Evolutionary conservation across 768 basidiomycete species (phyloP), one percentile per base, ranked within the genome.

Genomic region (Amanita brunnescens): DNA sequence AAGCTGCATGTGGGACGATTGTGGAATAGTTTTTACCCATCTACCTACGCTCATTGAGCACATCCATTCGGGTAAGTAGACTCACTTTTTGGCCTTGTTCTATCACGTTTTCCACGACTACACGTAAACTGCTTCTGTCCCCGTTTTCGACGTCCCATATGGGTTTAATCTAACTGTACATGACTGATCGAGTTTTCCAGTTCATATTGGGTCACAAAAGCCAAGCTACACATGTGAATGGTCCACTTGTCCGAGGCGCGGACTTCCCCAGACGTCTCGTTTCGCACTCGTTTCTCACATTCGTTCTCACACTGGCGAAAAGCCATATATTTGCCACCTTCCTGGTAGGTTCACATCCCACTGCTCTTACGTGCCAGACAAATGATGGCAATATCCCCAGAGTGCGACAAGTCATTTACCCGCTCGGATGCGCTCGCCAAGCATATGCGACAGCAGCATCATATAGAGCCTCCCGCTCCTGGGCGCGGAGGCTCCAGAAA

Each of bases 401-500:
- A 93, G 70, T 97, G 94, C 63, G 90, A 91, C 72, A 93, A 91
- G 60, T 86, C 89, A 0, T 97, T 97, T 67, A 93, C 92, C 7
- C 91, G 93, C 38, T 91, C 91, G 1, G 93, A 96, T 67, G 91
- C 93, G 7, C 80, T 95, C 16, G 84, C 84, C 18, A 95, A 95
- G 62, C 93, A 96, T 65, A 85, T 92, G 80, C 84, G 91, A 21
- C 80, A 88, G 29, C 88, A 93, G 60, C 88, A 92, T 67, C 83
- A 86, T 58, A 81, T 87, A 61, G 75, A 75, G 1, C 83, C 86
- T 0, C 86, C 88, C 0, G 73, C 80, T 1, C 85, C 89, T 0
- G 81, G 83, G 5, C 77, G 85, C 34, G 87, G 84, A 39, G 85
- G 84, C 14, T 66, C 68, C 20, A 77, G 83, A 45, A 85, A 86